Evolutionary conservation across 768 basidiomycete species (phyloP), one percentile per base, ranked within the genome.

Genomic region (Pleurotus salmoneostramineus): DNA sequence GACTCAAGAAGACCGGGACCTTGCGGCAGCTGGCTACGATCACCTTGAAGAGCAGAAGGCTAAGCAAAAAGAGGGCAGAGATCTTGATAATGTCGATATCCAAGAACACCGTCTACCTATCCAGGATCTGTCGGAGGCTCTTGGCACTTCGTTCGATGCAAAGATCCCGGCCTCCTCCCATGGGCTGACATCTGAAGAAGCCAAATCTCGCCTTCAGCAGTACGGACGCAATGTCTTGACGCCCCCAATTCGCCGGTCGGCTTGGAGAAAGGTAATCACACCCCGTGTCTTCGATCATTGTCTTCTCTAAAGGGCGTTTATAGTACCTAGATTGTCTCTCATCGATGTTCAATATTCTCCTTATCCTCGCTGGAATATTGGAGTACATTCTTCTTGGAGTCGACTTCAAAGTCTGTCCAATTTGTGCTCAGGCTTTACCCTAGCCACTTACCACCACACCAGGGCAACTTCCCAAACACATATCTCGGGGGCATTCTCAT

Each of bases 401-500:
- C 55, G 73, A 83, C 64, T 86, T 83, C 69, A 77, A 83, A 68
- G 83, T 84, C 58, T 52, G 63, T 34, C 32, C 37, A 6, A 27
- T 58, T 51, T 5, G 21, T 42, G 27, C 46, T 56, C 31, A 27
- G 56, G n/a, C 27, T 42, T 15, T 50, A 45, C 54, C 17, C 32
- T 15, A 21, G 33, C 64, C 64, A 61, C 49, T 32, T 40, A 40
- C 48, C 55, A 36, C 37, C 11, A 45, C 64, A 34, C 51, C 57
- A 86, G 81, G 72, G 69, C 49, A 87, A 84, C 70, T 83, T 85
- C 62, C 72, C 75, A 61, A 87, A 87, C 64, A 84, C 84, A 0
- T 88, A 88, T 69, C 81, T 88, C 8, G 85, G 87, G 33, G 87
- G 81, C 32, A 87, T 88, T 66, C 74, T 88, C 58, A 87, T 88